phyloP scores from a whole-genome alignment of 2,329 filamentous ascomycete genomes.

The Plectosphaerella cucumerina region DNA sequence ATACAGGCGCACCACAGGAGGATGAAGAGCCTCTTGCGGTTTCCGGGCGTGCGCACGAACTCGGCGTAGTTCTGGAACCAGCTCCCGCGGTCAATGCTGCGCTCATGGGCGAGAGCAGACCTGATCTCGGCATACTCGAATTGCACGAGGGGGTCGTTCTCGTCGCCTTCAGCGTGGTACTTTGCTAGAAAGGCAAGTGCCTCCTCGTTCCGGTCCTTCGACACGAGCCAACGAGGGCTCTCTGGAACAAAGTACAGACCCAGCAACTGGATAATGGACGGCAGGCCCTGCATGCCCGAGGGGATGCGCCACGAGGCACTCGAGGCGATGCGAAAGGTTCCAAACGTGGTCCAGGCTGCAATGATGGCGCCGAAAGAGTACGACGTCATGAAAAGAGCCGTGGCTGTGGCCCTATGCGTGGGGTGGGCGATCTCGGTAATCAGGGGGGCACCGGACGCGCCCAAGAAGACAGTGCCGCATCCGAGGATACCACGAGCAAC shows the following conservation, averaged over 20 bases:
- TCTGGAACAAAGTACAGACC: constrained; percentile 18
- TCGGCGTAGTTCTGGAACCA: constrained; percentile 26
- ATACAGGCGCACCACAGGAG: constrained; percentile 33
- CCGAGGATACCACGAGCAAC: constrained; percentile 34
- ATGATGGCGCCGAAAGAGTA: constrained; percentile 32
- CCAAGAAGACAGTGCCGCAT: constrained; percentile 20
- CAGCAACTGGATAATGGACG: constrained; percentile 2
- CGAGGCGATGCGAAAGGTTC: constrained; percentile 17
- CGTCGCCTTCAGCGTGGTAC: constrained; percentile 49
- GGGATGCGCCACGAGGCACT: constrained; percentile 1
- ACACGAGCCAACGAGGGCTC: constrained; percentile 27
- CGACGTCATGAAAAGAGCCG: constrained; percentile 28
- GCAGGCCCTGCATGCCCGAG: background rate
- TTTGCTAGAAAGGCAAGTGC: constrained; percentile 24
- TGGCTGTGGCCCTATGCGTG: constrained; percentile 16
- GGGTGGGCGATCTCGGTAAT: constrained; percentile 11
- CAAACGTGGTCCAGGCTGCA: constrained; percentile 33
- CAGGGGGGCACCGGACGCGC: background rate
- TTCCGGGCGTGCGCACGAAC: constrained; percentile 29
- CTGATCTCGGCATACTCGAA: constrained; percentile 37
- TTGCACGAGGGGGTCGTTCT: constrained; percentile 39
- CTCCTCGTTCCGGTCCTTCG: constrained; percentile 24
- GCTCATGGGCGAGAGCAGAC: constrained; percentile 11
- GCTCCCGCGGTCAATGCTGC: constrained; percentile 9
- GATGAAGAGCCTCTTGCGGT: constrained; percentile 29